phyloP scores from a whole-genome alignment of 2,329 filamentous ascomycete species.

The Neurospora sp. region DNA sequence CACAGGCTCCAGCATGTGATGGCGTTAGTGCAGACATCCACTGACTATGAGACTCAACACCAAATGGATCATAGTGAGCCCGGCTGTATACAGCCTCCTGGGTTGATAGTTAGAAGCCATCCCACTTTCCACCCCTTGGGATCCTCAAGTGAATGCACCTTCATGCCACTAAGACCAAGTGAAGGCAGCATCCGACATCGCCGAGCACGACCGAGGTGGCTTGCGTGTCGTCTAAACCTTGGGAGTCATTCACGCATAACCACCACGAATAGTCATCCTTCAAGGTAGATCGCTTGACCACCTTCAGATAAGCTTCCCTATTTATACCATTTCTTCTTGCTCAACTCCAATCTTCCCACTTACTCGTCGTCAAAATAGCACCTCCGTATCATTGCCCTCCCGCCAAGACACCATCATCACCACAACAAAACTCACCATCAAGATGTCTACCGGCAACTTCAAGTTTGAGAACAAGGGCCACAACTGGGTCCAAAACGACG shows the following conservation, averaged over 20 bases:
- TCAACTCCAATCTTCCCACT: neutral
- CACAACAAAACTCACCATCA: neutral
- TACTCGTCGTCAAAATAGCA: neutral
- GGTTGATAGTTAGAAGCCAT: neutral
- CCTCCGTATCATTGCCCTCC: neutral
- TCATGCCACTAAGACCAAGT: neutral
- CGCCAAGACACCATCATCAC: neutral
- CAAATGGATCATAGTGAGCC: too few relatives aligned
- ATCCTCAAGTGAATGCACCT: too few relatives aligned
- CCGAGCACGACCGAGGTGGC: neutral
- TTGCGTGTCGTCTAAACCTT: neutral
- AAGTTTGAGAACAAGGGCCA: neutral
- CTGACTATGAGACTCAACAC: neutral
- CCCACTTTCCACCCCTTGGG: too few relatives aligned
- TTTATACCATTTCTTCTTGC: neutral
- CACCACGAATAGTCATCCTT: neutral
- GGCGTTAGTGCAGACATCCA: neutral
- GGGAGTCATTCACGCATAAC: neutral
- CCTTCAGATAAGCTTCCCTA: neutral
- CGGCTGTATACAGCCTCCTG: neutral
- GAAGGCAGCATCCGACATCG: neutral
- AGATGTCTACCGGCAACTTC: constrained; percentile 6
- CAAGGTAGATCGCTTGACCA: neutral
- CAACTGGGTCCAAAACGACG: constrained; percentile 5
- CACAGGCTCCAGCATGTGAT: neutral